phyloP scores from a whole-genome alignment of 2,329 filamentous ascomycete genomes.

The Alternaria gaisen region DNA sequence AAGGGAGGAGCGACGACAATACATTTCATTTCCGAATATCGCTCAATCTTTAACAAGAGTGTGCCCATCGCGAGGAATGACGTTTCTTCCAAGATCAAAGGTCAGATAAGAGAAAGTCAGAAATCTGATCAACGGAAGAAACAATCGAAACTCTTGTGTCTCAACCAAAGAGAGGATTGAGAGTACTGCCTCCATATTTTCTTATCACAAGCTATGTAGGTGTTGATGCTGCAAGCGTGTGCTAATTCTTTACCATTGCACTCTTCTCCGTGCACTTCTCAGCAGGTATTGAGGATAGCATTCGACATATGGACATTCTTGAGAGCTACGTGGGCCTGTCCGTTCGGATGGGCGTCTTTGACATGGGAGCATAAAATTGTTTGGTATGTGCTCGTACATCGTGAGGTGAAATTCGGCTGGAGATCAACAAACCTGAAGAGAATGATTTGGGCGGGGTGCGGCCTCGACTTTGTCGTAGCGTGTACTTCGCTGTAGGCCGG shows the following conservation, averaged over 20 bases:
- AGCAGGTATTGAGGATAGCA: background rate
- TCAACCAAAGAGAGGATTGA: background rate
- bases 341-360: background rate
- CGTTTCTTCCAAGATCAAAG: background rate
- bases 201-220: background rate
- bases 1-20: background rate
- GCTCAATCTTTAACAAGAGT: background rate
- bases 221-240: background rate
- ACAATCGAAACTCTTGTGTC: background rate
- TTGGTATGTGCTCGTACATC: background rate
- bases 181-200: background rate
- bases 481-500: background rate
- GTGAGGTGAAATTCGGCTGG: background rate
- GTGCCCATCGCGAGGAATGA: background rate
- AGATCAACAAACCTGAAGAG: background rate
- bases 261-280: background rate
- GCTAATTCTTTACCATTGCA: background rate
- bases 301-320: background rate
- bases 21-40: background rate
- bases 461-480: background rate
- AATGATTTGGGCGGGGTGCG: no score
- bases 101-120: background rate
- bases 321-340: background rate
- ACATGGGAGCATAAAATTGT: background rate
- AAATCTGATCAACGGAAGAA: background rate